phyloP scores from a whole-genome alignment of 305 asterid species.

The Fraxinus velutina region DNA sequence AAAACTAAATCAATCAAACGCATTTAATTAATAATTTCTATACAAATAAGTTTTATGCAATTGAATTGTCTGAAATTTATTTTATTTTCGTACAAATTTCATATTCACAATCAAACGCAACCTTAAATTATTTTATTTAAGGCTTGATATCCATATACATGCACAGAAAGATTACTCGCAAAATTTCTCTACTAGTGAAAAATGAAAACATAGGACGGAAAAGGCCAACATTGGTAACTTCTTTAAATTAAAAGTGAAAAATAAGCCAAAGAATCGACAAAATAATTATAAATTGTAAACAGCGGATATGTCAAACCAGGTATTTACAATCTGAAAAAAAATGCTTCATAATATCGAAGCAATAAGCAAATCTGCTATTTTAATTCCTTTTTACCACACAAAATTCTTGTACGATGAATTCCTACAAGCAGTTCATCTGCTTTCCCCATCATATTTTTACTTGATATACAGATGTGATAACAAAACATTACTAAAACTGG shows the following conservation, averaged over 20 bases:
- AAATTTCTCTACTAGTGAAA: not conserved
- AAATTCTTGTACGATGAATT: not conserved
- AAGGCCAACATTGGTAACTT: not conserved
- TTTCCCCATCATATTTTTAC: not conserved
- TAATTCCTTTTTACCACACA: conserved; percentile 28
- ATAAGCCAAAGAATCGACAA: not conserved
- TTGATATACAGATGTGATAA: not conserved
- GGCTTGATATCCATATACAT: not conserved
- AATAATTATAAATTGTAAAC: conserved; percentile 23
- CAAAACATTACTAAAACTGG: conserved; percentile 17
- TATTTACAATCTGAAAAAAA: conserved; percentile 15
- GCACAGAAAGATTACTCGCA: not conserved
- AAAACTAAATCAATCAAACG: not conserved
- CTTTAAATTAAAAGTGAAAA: not conserved
- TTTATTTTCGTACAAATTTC: no score
- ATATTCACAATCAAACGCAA: no score
- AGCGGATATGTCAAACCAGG: conserved; percentile 11
- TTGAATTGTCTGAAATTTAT: no score
- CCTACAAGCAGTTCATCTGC: not conserved
- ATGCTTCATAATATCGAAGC: conserved; percentile 13
- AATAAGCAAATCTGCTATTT: conserved; percentile 18
- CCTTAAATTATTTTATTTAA: not conserved
- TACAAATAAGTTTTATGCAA: no score
- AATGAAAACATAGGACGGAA: not conserved
- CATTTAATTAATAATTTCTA: not conserved